These are phyloP conservation scores for Trichoderma erinaceum DNA, from an alignment of 495 filamentous ascomycete genomes.

Conservation along the genomic window DNA sequence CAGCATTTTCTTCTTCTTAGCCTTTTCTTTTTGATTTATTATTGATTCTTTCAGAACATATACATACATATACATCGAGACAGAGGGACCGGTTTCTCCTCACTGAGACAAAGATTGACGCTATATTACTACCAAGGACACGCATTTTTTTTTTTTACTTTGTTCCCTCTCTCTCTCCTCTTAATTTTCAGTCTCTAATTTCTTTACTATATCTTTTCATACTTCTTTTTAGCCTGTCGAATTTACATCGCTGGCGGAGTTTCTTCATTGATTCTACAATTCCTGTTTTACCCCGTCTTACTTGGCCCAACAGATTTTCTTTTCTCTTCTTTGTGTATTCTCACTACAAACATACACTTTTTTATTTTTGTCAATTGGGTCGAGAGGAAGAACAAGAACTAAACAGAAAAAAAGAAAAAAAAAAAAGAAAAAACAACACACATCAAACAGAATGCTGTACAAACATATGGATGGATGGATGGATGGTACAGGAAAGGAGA, in stretches of 20 bases:
- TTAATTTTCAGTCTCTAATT: not conserved
- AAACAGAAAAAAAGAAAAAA: not conserved
- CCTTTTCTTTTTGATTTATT: not conserved
- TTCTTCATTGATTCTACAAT: not conserved
- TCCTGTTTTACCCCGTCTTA: not conserved
- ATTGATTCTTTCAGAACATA: slow-evolving; percentile 13
- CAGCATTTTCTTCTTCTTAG: not conserved
- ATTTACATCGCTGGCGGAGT: not conserved
- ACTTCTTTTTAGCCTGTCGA: not conserved
- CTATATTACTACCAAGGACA: not conserved
- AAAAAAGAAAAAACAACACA: not conserved
- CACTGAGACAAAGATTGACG: slow-evolving; percentile 12
- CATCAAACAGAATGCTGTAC: not conserved
- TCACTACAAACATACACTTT: not conserved
- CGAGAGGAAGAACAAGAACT: not conserved
- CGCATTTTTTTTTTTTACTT: not conserved
- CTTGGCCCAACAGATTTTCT: not conserved
- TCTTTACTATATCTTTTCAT: not conserved
- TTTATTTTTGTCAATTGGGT: slow-evolving; percentile 3
- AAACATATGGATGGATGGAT: not conserved
- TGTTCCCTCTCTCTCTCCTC: not conserved
- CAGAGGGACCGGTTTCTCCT: not conserved
- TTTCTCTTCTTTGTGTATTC: not conserved
- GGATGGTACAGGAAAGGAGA: not conserved
- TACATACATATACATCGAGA: not conserved